Conservation (phyloP, 2,329 filamentous ascomycete species). For the Paracamarosporium sp. region DNA sequence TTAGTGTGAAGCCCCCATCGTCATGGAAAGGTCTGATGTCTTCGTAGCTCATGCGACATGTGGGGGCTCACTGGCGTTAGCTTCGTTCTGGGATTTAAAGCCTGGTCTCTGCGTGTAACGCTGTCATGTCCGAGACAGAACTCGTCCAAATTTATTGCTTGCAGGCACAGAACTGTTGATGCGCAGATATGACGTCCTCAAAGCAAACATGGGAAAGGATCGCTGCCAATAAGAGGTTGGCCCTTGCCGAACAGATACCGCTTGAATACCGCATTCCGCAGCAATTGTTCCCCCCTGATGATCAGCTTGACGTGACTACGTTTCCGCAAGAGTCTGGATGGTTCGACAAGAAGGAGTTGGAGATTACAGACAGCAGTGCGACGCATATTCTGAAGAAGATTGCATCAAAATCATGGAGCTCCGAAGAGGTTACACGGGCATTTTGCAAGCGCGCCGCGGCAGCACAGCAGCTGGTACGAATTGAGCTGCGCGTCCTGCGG, state of each 20-base stretch:
- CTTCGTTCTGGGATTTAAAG: neutral
- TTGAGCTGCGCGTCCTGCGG: neutral
- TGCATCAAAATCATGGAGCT: conserved; percentile 54
- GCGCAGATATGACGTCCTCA: conserved; percentile 14
- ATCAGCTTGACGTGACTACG: conserved; percentile 62
- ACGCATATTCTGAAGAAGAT: conserved; percentile 50
- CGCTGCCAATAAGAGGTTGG: conserved; percentile 51
- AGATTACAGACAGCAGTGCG: conserved; percentile 55
- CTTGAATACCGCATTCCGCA: conserved; percentile 63
- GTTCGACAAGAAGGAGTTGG: conserved; percentile 61
- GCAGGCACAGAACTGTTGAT: neutral
- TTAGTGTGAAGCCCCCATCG: neutral
- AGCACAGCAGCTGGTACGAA: conserved; percentile 61
- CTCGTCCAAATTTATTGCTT: neutral
- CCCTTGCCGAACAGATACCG: conserved; percentile 60
- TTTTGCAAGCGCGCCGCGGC: conserved; percentile 63
- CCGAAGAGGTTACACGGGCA: conserved; percentile 58
- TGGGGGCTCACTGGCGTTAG: conserved; percentile 2
- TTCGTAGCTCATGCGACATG: neutral
- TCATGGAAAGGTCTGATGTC: neutral
- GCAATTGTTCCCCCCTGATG: conserved; percentile 59
- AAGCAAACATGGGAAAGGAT: conserved; percentile 53
- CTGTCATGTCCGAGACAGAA: neutral
- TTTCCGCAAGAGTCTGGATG: conserved; percentile 66
- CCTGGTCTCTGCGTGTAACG: neutral